Conservation (phyloP, 805 yeast genomes). For the Candida nonsorbophila region DNA sequence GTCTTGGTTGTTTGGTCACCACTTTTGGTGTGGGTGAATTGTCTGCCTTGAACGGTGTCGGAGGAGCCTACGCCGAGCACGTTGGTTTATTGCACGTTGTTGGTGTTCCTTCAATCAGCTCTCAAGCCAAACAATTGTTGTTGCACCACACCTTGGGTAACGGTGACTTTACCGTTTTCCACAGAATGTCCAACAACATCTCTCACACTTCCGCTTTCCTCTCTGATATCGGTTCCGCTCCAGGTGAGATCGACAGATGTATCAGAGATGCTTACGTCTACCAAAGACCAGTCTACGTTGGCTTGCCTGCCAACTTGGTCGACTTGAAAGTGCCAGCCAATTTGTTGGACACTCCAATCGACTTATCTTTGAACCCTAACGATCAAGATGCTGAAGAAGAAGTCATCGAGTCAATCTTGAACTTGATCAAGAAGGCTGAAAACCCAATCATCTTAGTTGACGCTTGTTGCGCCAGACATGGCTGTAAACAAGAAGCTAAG, state of each 20-base stretch:
- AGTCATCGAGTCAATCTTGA: conserved; percentile 24
- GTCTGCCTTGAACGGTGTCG: conserved; percentile 33
- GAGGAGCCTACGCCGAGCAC: conserved; percentile 38
- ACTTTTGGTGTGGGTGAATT: conserved; percentile 40
- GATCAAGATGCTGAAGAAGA: conserved; percentile 32
- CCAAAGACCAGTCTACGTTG: conserved; percentile 37
- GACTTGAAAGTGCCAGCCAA: conserved; percentile 31
- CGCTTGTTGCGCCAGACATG: conserved; percentile 37
- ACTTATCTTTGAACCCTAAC: conserved; percentile 26
- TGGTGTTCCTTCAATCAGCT: conserved; percentile 32
- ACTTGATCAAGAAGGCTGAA: conserved; percentile 18
- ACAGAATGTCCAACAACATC: conserved; percentile 34
- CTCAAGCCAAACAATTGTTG: conserved; percentile 38
- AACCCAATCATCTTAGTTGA: conserved; percentile 35
- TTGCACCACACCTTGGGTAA: conserved; percentile 41
- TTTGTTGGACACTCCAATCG: conserved; percentile 30
- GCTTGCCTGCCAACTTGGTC: conserved; percentile 35
- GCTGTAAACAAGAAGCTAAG: conserved; percentile 27
- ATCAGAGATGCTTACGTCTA: conserved; percentile 31
- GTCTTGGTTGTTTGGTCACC: conserved; percentile 31
- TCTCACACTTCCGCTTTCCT: conserved; percentile 33
- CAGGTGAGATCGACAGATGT: conserved; percentile 34
- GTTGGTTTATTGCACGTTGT: conserved; percentile 36
- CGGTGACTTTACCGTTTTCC: conserved; percentile 38
- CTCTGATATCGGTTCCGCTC: conserved; percentile 28